Percentiles rank a stretch among this genome's conserved stretches.
These are phyloP conservation scores for Acarospora socialis DNA, from an alignment of 2,329 filamentous ascomycete genomes.

Conservation along the genomic window DNA sequence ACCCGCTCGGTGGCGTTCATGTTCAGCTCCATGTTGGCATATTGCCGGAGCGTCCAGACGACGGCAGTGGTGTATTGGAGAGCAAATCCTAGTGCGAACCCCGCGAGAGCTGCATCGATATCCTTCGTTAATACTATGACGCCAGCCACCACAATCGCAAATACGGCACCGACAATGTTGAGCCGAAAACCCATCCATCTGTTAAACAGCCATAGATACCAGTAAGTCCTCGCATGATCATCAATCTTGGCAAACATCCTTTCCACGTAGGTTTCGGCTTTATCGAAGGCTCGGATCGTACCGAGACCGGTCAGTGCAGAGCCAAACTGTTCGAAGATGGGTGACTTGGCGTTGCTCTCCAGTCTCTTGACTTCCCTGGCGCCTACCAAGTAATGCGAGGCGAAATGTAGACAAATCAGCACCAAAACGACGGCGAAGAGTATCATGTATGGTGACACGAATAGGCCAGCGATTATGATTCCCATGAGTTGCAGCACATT, in stretches of 20 bases:
- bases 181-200: constrained; percentile 66
- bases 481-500: constrained; percentile 49
- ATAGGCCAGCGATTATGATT: constrained; percentile 50
- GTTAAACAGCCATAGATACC: constrained; percentile 58
- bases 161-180: constrained; percentile 52
- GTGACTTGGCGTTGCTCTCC: constrained; percentile 62
- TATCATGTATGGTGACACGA: constrained; percentile 55
- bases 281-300: constrained; percentile 64
- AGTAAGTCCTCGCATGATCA: constrained; percentile 49
- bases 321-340: constrained; percentile 68
- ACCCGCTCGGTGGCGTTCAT: constrained; percentile 70
- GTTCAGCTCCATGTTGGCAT: constrained; percentile 57
- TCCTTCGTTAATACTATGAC: constrained; percentile 46
- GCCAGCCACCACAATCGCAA: constrained; percentile 49
- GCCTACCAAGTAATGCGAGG: constrained; percentile 49
- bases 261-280: constrained; percentile 49
- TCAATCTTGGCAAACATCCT: constrained; percentile 58
- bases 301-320: constrained; percentile 56
- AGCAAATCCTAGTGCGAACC: constrained; percentile 61
- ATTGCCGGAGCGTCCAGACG: constrained; percentile 52
- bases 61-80: constrained; percentile 52
- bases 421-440: constrained; percentile 46
- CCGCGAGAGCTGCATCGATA: constrained; percentile 57
- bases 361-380: constrained; percentile 64
- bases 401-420: constrained; percentile 42